Conservation (phyloP, 2,329 filamentous ascomycete genomes). For the Xylaria sp. region DNA sequence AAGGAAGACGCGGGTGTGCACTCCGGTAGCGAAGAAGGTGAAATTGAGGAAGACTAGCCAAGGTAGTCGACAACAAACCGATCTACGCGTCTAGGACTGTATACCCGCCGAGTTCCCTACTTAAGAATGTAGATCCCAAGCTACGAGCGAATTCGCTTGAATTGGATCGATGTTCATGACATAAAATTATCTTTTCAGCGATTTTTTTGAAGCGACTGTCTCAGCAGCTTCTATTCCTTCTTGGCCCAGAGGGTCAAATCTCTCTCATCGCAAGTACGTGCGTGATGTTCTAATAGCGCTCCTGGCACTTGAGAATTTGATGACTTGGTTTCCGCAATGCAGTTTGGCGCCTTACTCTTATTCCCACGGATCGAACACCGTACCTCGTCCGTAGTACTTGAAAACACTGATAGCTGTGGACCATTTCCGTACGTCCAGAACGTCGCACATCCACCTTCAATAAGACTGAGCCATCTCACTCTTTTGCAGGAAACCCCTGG, state of each 20-base stretch:
- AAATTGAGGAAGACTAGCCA: slow-evolving; percentile 84
- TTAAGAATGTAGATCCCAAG: slow-evolving; percentile 23
- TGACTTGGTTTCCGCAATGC: slow-evolving; percentile 42
- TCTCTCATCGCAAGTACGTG: slow-evolving; percentile 43
- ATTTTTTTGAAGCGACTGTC: slow-evolving; percentile 11
- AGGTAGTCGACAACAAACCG: slow-evolving; percentile 17
- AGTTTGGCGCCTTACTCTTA: slow-evolving; percentile 35
- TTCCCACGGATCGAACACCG: slow-evolving; percentile 9
- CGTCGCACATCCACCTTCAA: slow-evolving; percentile 26
- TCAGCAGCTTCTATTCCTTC: slow-evolving; percentile 7
- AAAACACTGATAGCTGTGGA: slow-evolving; percentile 16
- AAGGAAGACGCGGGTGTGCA: slow-evolving; percentile 72
- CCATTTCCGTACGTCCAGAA: slow-evolving; percentile 33
- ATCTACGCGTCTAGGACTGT: slow-evolving; percentile 26
- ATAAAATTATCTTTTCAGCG: background rate
- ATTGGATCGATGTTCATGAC: background rate
- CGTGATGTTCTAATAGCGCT: slow-evolving; percentile 43
- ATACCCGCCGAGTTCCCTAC: slow-evolving; percentile 15
- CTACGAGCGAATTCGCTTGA: slow-evolving; percentile 1
- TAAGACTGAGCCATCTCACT: slow-evolving; percentile 37
- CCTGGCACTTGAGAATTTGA: slow-evolving; percentile 40
- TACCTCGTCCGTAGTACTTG: slow-evolving; percentile 3
- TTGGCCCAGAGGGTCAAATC: slow-evolving; percentile 3
- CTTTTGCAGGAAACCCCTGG: slow-evolving; percentile 31
- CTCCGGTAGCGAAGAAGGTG: slow-evolving; percentile 95